Percentiles rank a stretch among this genome's conserved stretches.
These are phyloP conservation scores for Picochlorum costavermella DNA, from an alignment of 139 green algal species.

Conservation along the genomic window DNA sequence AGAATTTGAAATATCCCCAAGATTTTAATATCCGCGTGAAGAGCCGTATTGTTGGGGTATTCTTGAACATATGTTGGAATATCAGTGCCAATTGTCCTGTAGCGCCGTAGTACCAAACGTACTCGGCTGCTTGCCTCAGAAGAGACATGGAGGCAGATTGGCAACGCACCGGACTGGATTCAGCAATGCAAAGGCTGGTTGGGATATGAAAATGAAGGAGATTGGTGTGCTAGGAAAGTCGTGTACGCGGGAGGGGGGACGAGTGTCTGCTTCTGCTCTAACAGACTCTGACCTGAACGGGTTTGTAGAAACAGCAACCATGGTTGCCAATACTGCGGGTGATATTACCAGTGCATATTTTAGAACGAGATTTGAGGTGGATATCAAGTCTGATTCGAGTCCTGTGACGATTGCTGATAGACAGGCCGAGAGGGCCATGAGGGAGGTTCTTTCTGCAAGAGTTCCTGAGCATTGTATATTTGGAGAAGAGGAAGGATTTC, in stretches of 20 bases:
- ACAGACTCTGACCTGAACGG: neutral
- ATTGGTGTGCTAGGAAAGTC: no score
- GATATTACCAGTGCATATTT: constrained; percentile 66
- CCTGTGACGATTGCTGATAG: constrained; percentile 75
- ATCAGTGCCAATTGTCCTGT: neutral
- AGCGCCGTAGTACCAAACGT: neutral
- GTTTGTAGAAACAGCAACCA: constrained; percentile 49
- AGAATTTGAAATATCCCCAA: no score
- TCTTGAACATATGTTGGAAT: neutral
- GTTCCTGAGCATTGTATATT: constrained; percentile 77
- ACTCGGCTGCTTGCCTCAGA: no score
- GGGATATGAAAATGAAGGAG: no score
- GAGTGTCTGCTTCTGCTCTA: neutral
- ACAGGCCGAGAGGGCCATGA: constrained; percentile 74
- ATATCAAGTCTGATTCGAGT: constrained; percentile 69
- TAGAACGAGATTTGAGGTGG: constrained; percentile 56
- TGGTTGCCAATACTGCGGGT: constrained; percentile 64
- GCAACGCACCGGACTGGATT: no score
- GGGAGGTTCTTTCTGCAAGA: constrained; percentile 37
- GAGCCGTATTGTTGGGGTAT: neutral
- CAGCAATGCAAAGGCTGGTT: no score
- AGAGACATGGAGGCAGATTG: no score
- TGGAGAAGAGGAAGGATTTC: constrained; percentile 79
- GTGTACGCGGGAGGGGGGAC: no score
- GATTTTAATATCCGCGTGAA: neutral